Base-by-base conservation (phyloP, 306 rosid species). In the Pyrus betulifolia region DNA sequence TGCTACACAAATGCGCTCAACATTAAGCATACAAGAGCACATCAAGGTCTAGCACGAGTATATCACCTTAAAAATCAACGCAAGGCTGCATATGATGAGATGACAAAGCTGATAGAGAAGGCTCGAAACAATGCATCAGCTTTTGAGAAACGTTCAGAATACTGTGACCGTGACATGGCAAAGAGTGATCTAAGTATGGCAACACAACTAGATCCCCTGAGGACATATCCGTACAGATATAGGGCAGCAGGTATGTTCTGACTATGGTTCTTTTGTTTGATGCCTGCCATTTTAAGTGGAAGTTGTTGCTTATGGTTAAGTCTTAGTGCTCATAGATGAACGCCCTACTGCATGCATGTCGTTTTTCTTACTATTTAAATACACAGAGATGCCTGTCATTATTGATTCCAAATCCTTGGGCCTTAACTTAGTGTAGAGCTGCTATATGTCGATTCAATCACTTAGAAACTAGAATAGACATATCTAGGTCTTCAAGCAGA, bases 111-210 rank as follows among this genome's bases (percentile, higher is more conserved):
- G 76, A 91, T 93, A 78, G 98, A 91, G 83, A 93, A 89, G 81
- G 98, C 98, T 6, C 69, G 86, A 35, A 88, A 82, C 79, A 93
- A 89, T 76, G 95, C 98, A 74, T 93, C 98, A 12, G 98, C 98
- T 79, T 93, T 82, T 73, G 98, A 93, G 79, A 93, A 93, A 82
- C 97, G 98, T 46, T 91, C 98, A 46, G 98, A 93, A 83, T 93
- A 93, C 77, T 89, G 98, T 85, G 97, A 91, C 64, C 93, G 98
- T 70, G 95, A 93, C 83, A 93, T 91, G 98, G 98, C 98, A 76
- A 93, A 81, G 86, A 91, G 87, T 55, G 98, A 93, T 85, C 93
- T 93, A 61, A 77, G 71, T 49, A 91, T 78, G 90, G 97, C 97
- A 33, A 82, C 98, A 31, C 85, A 85, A 67, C 83, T 93, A 79